Evolutionary conservation across 1,284 basidiomycete genomes (phyloP).

Genomic region (Ustilago tritici): DNA sequence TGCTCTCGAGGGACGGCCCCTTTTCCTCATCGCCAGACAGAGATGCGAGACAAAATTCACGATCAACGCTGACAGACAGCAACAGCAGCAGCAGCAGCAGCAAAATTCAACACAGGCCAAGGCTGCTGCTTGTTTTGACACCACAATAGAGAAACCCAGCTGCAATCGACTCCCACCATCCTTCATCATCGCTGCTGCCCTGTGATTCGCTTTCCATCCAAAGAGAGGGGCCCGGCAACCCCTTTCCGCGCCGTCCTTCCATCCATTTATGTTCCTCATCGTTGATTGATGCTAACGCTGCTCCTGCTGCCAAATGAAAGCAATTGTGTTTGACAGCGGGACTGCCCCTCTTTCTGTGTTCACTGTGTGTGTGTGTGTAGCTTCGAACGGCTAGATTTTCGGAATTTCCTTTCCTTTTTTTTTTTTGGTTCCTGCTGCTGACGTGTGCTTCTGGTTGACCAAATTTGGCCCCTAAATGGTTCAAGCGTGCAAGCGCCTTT

Average conservation of each 20-base stretch:
- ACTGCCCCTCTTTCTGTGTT: neutral
- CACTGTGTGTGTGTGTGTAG: neutral
- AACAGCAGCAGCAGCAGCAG: neutral
- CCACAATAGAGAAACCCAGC: neutral
- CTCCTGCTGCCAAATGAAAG: neutral
- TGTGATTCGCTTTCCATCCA: neutral
- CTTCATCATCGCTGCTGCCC: neutral
- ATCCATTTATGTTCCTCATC: neutral
- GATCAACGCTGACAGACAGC: slow-evolving; percentile 9
- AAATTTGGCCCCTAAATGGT: slow-evolving; percentile 12
- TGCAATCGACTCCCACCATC: neutral
- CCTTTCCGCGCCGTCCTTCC: slow-evolving; percentile 10
- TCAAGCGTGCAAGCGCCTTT: too few relatives aligned
- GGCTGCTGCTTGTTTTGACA: neutral
- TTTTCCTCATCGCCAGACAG: neutral
- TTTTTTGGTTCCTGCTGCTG: neutral
- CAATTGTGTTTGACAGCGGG: slow-evolving; percentile 9
- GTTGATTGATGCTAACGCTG: neutral
- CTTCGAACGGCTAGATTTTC: neutral
- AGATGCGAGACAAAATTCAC: slow-evolving; percentile 6
- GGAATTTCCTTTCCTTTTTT: slow-evolving; percentile 4
- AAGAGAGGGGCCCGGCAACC: slow-evolving; percentile 12
- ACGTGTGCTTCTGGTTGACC: neutral
- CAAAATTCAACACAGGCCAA: neutral
- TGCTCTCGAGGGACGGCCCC: neutral